Base-by-base conservation (phyloP, 495 filamentous ascomycete species). In the Aspergillus sclerotioniger region DNA sequence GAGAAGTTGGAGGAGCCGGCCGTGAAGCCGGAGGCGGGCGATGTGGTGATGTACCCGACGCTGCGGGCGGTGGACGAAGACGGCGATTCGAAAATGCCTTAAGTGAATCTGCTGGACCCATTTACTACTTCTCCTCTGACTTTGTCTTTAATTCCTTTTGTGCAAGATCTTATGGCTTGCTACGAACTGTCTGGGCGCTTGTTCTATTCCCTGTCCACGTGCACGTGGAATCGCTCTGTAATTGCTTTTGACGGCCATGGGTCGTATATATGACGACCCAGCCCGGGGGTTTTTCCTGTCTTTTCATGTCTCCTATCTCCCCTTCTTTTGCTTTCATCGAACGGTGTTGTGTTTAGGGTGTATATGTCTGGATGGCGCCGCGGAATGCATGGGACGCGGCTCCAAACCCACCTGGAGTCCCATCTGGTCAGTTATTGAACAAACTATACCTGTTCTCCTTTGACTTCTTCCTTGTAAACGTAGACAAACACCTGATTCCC, bases 1-100 rank as follows among this genome's bases (percentile, higher is more conserved):
- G 20, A 16, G 47, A 43, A 54, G 25, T 37, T 44, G 50, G 48
- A 59, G 44, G 65, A 67, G 28, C 53, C 67, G 45, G 28, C 58
- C 5, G 19, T 59, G 54, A 74, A 75, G 57, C 28, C 56, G 9
- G 71, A 61, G 39, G 53, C 33, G 10, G 66, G 54, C 9, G 62
- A 65, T 39, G 39, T 57, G 6, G 68, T 76, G 51, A 71, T 81
- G 63, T 83, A 83, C 57, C 80, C 80, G 31, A 71, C 68, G 8
- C 63, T 83, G 41, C 69, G 78, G 51, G 25, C 25, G 25, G 72
- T 77, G 48, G 74, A 79, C 41, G 75, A 74, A 51, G 75, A 76
- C 54, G 75, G 67, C 8, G 71, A 78, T 57, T 62, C 68, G 21
- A 75, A 76, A 51, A 76, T 76, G 72, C 69, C 71, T 31, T 72